Evolutionary conservation across 495 filamentous ascomycete genomes (phyloP).

Genomic region (Hyaloscypha finlandica): DNA sequence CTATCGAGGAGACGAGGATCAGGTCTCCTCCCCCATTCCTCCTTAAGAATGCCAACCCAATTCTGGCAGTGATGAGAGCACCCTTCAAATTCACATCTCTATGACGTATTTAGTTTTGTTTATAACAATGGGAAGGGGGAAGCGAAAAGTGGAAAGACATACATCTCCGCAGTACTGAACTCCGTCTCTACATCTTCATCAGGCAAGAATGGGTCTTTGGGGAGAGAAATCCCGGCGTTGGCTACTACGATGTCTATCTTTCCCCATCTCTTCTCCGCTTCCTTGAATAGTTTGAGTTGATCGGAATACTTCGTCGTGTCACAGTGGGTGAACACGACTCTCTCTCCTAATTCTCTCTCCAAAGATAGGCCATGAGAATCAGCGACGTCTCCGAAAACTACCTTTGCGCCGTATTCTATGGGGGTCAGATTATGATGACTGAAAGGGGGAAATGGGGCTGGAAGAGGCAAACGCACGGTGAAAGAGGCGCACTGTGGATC

Average conservation of each 20-base stretch:
- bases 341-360: constrained; percentile 28
- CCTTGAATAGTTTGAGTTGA: constrained; percentile 36
- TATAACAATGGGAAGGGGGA: no score
- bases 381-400: constrained; percentile 41
- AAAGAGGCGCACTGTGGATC: constrained; percentile 36
- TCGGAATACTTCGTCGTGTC: constrained; percentile 40
- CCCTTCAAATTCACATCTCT: constrained; percentile 40
- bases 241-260: constrained; percentile 39
- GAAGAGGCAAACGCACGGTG: constrained; percentile 28
- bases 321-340: constrained; percentile 36
- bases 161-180: constrained; percentile 36
- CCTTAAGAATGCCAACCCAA: constrained; percentile 39
- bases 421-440: background rate
- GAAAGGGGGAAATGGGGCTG: background rate
- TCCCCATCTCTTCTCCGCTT: constrained; percentile 31
- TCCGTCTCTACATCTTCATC: constrained; percentile 33
- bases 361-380: constrained; percentile 31
- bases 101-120: no score
- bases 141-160: no score
- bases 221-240: constrained; percentile 39
- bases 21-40: constrained; percentile 38
- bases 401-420: constrained; percentile 38
- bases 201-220: constrained; percentile 36
- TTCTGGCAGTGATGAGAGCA: constrained; percentile 35
- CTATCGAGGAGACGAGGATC: constrained; percentile 38